Evolutionary conservation across 2,329 filamentous ascomycete genomes (phyloP), one percentile per base, ranked within the genome.

Genomic region (Colletotrichum neosansevieriae): DNA sequence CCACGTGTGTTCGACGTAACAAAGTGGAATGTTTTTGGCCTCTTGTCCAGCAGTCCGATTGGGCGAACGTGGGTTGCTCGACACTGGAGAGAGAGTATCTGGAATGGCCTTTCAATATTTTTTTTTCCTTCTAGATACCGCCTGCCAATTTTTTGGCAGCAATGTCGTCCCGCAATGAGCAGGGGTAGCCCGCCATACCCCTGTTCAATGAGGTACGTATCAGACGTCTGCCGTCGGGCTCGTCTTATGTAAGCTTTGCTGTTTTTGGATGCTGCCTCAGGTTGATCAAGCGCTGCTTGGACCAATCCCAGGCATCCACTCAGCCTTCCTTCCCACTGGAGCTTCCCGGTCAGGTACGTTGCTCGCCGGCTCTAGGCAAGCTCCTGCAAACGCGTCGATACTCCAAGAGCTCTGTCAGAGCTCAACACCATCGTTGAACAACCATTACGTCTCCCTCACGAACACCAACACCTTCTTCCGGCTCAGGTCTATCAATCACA

Each of bases 311-410:
- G 74, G 72, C 74, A 76, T 63, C 75, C 71, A 74, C 71, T 72
- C 76, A 79, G 77, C 78, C 77, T 78, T 76, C 71, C 73, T 71
- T 21, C 21, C 24, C 24, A 71, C 70, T 73, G 56, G 73, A 78
- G 74, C 74, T 77, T 57, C 69, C 59, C 45, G 63, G 50, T 15
- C 10, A 38, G 36, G 36, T 38, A 38, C 36, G 11, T 38, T 38
- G 11, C 36, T 67, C 58, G 60, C 63, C 71, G 74, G 75, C 77
- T 82, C 81, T 73, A 83, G 81, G 81, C 81, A 83, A 83, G 81
- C 81, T 83, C 73, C 76, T 78, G 79, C 81, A 80, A 79, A 83
- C 81, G 81, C 81, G 81, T 82, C 76, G 67, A 69, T 68, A 63
- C 58, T 29, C 40, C 63, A 54, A 58, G 58, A 73, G 68, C 70